A percentile compares a stretch with the other conserved stretches of the same genome.
These are phyloP conservation scores for Lagenaria siceraria DNA, from an alignment of 306 rosid genomes.

Conservation along the genomic window DNA sequence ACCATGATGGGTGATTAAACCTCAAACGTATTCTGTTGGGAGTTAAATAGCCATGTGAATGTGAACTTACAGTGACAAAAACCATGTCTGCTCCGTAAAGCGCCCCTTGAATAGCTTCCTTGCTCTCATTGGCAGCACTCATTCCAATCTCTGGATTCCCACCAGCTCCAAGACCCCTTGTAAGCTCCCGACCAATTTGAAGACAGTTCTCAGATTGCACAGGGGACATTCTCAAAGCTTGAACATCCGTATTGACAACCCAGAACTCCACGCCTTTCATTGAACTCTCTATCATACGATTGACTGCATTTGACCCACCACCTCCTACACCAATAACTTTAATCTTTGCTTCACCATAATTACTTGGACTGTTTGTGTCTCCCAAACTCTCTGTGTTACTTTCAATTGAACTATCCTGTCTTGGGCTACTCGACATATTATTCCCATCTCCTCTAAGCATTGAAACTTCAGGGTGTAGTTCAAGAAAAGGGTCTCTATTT, in stretches of 20 bases:
- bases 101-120: conserved; percentile 71
- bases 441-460: conserved; percentile 86
- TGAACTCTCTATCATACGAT: conserved; percentile 97
- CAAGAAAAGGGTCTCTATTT: conserved; percentile 74
- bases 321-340: conserved; percentile 96
- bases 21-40: not conserved
- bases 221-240: conserved; percentile 97
- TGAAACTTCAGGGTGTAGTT: conserved; percentile 87
- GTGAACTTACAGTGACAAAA: conserved; percentile 79
- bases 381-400: conserved; percentile 41
- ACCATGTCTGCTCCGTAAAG: conserved; percentile 95
- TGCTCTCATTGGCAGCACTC: conserved; percentile 98
- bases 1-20: not conserved
- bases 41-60: conserved; percentile 16
- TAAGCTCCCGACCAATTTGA: conserved; percentile 93
- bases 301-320: conserved; percentile 94
- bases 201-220: conserved; percentile 61
- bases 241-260: conserved; percentile 90
- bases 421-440: conserved; percentile 24
- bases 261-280: conserved; percentile 94
- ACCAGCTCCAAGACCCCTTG: conserved; percentile 98
- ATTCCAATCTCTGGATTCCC: conserved; percentile 98
- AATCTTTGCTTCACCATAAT: conserved; percentile 63
- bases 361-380: conserved; percentile 28
- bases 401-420: conserved; percentile 47